A percentile compares a stretch with the other conserved stretches of the same genome.
Conservation (phyloP, 1,284 basidiomycete genomes). For the Ustilago crameri region DNA sequence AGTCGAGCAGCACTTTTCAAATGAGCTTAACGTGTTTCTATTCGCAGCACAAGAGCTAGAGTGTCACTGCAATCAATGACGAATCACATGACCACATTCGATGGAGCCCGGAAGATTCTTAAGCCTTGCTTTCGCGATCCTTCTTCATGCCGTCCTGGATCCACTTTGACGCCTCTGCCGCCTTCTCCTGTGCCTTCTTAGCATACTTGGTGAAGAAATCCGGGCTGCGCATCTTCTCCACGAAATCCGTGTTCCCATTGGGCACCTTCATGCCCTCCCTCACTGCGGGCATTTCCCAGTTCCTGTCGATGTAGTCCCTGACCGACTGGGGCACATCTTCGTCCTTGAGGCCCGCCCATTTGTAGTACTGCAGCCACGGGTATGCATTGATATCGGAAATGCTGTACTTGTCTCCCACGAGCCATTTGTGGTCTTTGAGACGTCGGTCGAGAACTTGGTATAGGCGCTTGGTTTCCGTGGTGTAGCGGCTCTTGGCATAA, state of each 20-base stretch:
- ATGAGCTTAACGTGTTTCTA: too few species aligned
- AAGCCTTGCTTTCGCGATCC: constrained; percentile 39
- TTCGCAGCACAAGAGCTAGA: too few species aligned
- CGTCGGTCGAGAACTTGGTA: constrained; percentile 51
- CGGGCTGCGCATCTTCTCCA: constrained; percentile 36
- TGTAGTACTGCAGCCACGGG: constrained; percentile 51
- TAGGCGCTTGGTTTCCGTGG: constrained; percentile 47
- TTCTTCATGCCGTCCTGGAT: constrained; percentile 52
- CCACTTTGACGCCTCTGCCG: constrained; percentile 30
- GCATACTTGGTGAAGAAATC: constrained; percentile 22
- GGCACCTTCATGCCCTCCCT: constrained; percentile 41
- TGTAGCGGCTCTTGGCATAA: constrained; percentile 51
- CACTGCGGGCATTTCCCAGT: constrained; percentile 27
- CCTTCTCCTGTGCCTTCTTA: constrained; percentile 30
- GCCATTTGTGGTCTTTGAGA: constrained; percentile 51
- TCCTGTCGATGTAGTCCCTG: constrained; percentile 33
- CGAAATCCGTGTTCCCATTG: constrained; percentile 26
- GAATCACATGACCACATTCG: too few species aligned
- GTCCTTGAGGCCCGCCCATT: constrained; percentile 37
- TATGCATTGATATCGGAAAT: constrained; percentile 59
- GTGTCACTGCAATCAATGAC: too few species aligned
- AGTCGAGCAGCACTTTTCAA: too few species aligned
- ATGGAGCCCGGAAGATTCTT: neutral
- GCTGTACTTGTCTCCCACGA: constrained; percentile 56
- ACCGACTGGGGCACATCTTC: constrained; percentile 36